Base-by-base conservation (phyloP, 2,329 filamentous ascomycete species). In the Penicillium concentricum region DNA sequence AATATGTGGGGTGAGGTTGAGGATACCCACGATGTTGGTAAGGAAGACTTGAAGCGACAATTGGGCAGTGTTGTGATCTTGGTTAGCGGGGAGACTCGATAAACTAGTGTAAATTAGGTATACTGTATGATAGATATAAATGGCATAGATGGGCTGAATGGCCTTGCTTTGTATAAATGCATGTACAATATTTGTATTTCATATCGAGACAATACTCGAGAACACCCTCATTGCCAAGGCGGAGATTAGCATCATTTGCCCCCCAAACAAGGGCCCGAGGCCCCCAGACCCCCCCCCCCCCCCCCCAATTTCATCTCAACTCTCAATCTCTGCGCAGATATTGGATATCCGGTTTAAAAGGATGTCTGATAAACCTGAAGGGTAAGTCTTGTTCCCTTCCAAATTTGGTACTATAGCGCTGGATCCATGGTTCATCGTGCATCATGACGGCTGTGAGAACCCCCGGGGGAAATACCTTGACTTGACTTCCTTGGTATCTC, bases 21-120 rank as follows among this genome's bases (percentile, higher is more conserved):
- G 74, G 92, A 99, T 75, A 96, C 92, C 28, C 94, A 99, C 76
- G 94, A 99, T 79, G 94, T 99, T 1, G 89, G 96, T 68, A 90
- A 87, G 74, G 93, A 96, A 75, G 94, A 99, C 74, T 66, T 97
- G 63, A 84, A 86, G 70, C 83, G 93, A 68, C 94, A 97, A 77
- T 78, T 97, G 58, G 94, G 93, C 15, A 95, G 91, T 72, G 90
- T 91, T 12, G 82, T 96, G 16, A 72, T 97, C 68, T 77, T 97
- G 48, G 89, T 97, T 10, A 87, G 85, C 54, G 89, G 89, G 1
- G 71, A 75, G 61, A 67, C 61, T 35, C 65, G 65, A 41, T 74
- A 63, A 52, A 9, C 34, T 34, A 43, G 12, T 50, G 37, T 50
- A 54, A 50, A 43, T 30, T 51, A n/a, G 20, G 34, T 49, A 42